Conservation (phyloP, 2,329 filamentous ascomycete species). For the Colletotrichum sp. region DNA sequence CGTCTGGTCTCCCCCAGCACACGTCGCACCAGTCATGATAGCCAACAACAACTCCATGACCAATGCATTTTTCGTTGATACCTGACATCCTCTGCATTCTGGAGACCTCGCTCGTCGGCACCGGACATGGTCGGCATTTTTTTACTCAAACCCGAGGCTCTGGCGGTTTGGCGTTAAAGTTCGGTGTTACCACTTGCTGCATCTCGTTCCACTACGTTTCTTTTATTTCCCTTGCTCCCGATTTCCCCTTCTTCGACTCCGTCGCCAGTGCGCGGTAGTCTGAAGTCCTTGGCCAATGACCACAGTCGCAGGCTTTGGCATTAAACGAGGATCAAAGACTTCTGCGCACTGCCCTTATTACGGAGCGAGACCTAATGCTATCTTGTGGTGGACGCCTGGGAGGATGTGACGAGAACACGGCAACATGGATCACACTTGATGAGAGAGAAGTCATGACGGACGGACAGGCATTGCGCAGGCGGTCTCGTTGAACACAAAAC, state of each 20-base stretch:
- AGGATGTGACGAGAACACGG: neutral
- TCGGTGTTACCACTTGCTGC: conserved; percentile 16
- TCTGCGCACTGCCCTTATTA: neutral
- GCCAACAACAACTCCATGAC: conserved; percentile 24
- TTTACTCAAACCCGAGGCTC: conserved; percentile 31
- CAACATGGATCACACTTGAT: neutral
- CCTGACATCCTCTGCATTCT: conserved; percentile 61
- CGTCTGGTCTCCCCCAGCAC: conserved; percentile 80
- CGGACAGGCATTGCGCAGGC: neutral
- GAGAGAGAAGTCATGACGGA: neutral
- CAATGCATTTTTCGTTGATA: conserved; percentile 53
- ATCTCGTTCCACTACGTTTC: conserved; percentile 14
- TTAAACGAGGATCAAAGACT: neutral
- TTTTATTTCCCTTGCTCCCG: conserved; percentile 17
- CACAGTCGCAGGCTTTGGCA: neutral
- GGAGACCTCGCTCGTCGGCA: conserved; percentile 31
- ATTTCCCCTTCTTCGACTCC: neutral
- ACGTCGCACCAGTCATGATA: conserved; percentile 78
- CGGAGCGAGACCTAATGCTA: conserved; percentile 2
- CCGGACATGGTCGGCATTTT: neutral
- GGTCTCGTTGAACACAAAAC: conserved; percentile 5
- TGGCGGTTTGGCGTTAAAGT: conserved; percentile 42
- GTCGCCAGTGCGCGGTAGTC: neutral
- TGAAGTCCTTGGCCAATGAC: neutral
- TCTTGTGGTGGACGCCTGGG: neutral